These are phyloP conservation scores for Paraglomus brasilianum DNA, from an alignment of 192 early-diverging fungal genomes.

Conservation along the genomic window DNA sequence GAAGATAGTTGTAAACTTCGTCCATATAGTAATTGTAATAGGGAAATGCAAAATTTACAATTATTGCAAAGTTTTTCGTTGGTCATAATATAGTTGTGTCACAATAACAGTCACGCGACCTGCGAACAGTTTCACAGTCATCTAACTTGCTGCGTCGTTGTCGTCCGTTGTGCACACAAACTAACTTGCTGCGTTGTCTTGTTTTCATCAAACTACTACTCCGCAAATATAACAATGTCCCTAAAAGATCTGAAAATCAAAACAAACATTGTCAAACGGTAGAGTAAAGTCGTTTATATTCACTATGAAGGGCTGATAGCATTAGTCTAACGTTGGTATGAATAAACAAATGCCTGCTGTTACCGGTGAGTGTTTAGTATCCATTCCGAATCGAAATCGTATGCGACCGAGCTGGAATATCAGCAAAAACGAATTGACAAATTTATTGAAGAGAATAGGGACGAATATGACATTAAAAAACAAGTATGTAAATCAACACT, in stretches of 20 bases:
- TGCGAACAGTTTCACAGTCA: no score
- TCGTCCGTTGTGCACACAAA: no score
- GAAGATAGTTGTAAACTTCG: no score
- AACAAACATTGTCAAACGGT: conserved; percentile 11
- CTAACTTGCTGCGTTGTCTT: neutral
- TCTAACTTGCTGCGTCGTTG: no score
- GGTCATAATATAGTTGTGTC: neutral
- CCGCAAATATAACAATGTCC: neutral
- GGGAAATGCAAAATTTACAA: no score
- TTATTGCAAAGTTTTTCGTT: no score
- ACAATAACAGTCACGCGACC: no score
- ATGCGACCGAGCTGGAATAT: conserved; percentile 45
- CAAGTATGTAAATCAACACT: conserved; percentile 44
- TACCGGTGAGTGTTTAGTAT: conserved; percentile 36
- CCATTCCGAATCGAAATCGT: conserved; percentile 50
- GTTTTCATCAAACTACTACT: neutral
- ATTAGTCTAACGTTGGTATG: neutral
- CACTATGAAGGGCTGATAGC: no score
- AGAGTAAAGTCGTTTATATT: neutral
- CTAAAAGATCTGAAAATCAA: conserved; percentile 19
- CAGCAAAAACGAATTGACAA: conserved; percentile 57
- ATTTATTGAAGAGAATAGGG: conserved; percentile 48
- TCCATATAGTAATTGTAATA: no score
- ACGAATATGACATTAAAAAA: conserved; percentile 58
- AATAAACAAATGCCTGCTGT: neutral